Evolutionary conservation across 257 asterid species (phyloP).

Genomic region (Solanum phureja): DNA sequence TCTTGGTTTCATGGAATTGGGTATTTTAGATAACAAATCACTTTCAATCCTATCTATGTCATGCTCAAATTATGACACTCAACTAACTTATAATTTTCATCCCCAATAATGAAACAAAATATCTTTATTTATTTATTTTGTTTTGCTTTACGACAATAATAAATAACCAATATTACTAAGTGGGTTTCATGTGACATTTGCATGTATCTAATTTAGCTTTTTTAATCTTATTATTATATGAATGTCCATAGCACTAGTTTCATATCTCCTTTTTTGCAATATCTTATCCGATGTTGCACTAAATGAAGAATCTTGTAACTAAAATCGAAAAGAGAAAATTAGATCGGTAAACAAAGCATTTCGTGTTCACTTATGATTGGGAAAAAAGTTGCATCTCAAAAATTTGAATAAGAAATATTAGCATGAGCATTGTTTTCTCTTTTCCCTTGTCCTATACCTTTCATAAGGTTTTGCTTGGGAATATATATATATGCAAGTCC

Average conservation of each 20-base stretch:
- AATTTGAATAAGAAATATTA: neutral
- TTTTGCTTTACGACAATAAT: neutral
- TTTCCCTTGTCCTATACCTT: neutral
- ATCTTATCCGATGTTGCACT: neutral
- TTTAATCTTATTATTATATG: neutral
- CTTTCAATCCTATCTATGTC: neutral
- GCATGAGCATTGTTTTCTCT: neutral
- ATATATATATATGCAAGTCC: neutral
- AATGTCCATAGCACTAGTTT: neutral
- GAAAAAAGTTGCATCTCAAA: neutral
- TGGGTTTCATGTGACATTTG: neutral
- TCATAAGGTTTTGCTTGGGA: neutral
- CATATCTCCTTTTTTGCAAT: neutral
- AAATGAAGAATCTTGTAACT: neutral
- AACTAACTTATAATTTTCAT: neutral
- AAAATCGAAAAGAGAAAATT: neutral
- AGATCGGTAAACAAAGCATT: neutral
- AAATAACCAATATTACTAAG: neutral
- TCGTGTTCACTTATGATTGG: neutral
- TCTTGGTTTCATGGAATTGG: conserved; percentile 2
- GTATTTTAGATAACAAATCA: neutral
- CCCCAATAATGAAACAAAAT: neutral
- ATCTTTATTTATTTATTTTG: neutral
- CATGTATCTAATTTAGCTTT: neutral
- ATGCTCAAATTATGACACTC: neutral